Evolutionary conservation across 352 stramenopile species (phyloP).

Genomic region (Globisporangium polare): DNA sequence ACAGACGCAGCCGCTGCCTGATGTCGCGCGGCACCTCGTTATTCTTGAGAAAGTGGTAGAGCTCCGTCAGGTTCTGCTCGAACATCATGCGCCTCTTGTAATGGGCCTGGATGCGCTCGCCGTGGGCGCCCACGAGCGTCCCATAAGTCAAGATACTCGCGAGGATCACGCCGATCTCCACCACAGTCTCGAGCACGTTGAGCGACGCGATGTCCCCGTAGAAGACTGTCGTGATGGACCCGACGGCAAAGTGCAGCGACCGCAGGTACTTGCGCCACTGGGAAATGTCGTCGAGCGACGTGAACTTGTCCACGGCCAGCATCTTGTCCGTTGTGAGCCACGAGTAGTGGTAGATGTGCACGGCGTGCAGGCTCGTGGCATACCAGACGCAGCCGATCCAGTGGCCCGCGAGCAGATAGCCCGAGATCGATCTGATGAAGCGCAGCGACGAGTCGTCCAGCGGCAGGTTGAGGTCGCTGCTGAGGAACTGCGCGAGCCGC

Average conservation of each 20-base stretch:
- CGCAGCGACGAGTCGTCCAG: constrained; percentile 45
- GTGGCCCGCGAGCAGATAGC: constrained; percentile 55
- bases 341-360: constrained; percentile 41
- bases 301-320: constrained; percentile 45
- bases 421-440: constrained; percentile 42
- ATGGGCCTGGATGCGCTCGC: constrained; percentile 54
- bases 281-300: constrained; percentile 32
- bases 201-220: constrained; percentile 65
- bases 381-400: constrained; percentile 76
- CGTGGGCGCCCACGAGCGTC: constrained; percentile 55
- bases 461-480: constrained; percentile 45
- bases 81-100: constrained; percentile 72
- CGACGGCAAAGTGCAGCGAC: constrained; percentile 52
- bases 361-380: constrained; percentile 37
- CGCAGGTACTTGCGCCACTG: constrained; percentile 46
- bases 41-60: constrained; percentile 54
- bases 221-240: constrained; percentile 67
- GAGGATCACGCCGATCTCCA: constrained; percentile 60
- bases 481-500: constrained; percentile 46
- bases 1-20: constrained; percentile 45
- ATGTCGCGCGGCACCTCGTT: constrained; percentile 55
- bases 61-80: constrained; percentile 60
- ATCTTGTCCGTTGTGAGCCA: constrained; percentile 57
- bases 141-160: constrained; percentile 67
- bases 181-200: constrained; percentile 54